These are phyloP conservation scores for Chaetomiaceae sp. DNA, from an alignment of 2,329 filamentous ascomycete species.

Conservation along the genomic window DNA sequence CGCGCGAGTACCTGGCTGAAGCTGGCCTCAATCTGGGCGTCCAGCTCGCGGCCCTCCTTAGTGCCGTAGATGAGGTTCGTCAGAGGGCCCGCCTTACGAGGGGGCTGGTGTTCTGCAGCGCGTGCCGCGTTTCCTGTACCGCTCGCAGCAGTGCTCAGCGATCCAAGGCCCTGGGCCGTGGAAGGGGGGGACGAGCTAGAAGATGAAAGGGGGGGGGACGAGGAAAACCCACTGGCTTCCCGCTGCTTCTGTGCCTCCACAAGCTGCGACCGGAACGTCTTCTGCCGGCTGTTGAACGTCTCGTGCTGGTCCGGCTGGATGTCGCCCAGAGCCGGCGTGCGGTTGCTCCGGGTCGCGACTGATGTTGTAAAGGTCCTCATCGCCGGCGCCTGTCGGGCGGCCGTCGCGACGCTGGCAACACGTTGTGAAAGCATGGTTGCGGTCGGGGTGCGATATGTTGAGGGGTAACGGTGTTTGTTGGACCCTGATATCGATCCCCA, in stretches of 20 bases:
- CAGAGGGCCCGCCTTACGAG: constrained; percentile 68
- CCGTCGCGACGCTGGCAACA: constrained; percentile 41
- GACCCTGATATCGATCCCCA: constrained; percentile 2
- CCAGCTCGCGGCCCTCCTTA: constrained; percentile 87
- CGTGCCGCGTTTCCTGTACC: constrained; percentile 56
- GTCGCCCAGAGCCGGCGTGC: constrained; percentile 77
- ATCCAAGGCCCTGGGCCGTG: constrained; percentile 50
- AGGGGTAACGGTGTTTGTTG: neutral
- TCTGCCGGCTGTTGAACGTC: constrained; percentile 78
- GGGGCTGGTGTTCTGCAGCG: constrained; percentile 49
- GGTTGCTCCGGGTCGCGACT: constrained; percentile 36
- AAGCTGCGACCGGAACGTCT: constrained; percentile 78
- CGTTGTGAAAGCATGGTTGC: constrained; percentile 48
- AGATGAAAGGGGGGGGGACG: constrained; percentile 24
- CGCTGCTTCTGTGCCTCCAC: constrained; percentile 72
- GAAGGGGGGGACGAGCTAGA: constrained; percentile 37
- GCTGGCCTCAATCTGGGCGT: constrained; percentile 91
- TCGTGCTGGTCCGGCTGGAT: constrained; percentile 68
- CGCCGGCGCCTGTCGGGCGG: constrained; percentile 13
- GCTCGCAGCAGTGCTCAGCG: constrained; percentile 48
- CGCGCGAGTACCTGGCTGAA: constrained; percentile 93
- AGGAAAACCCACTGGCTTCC: constrained; percentile 71
- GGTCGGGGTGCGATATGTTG: constrained; percentile 10
- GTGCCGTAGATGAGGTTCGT: constrained; percentile 95
- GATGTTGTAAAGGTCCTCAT: constrained; percentile 57